phyloP scores from a whole-genome alignment of 495 filamentous ascomycete species.

The Podospora anserina region DNA sequence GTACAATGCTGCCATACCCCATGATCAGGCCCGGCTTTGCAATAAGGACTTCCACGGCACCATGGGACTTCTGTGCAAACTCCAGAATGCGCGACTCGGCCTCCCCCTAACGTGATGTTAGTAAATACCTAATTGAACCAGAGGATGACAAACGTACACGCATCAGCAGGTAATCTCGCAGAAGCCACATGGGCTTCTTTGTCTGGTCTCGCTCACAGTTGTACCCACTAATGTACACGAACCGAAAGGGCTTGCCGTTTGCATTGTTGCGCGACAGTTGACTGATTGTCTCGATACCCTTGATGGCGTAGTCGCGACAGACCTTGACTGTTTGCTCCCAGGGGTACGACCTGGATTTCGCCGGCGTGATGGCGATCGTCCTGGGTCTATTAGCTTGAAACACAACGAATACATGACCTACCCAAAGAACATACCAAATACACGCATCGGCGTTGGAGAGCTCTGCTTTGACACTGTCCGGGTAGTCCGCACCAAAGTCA shows the following conservation, averaged over 20 bases:
- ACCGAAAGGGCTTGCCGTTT: conserved; percentile 34
- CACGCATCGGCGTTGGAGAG: conserved; percentile 49
- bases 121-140: not conserved
- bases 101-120: conserved; percentile 25
- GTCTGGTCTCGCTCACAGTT: conserved; percentile 37
- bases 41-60: conserved; percentile 36
- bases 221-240: conserved; percentile 49
- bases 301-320: conserved; percentile 42
- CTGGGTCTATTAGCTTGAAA: not conserved
- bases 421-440: conserved; percentile 39
- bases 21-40: conserved; percentile 44
- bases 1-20: conserved; percentile 16
- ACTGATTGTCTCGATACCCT: conserved; percentile 40
- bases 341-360: conserved; percentile 29
- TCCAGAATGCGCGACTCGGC: conserved; percentile 43
- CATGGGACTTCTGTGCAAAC: conserved; percentile 31
- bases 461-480: conserved; percentile 39
- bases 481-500: conserved; percentile 42
- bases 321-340: conserved; percentile 42
- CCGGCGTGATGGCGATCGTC: conserved; percentile 44
- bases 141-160: conserved; percentile 11
- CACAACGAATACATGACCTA: no score
- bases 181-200: conserved; percentile 33
- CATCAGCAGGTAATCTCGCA: conserved; percentile 43
- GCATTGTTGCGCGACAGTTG: conserved; percentile 11